A percentile compares a stretch with the other conserved stretches of the same genome.
phyloP scores from a whole-genome alignment of 1,284 basidiomycete genomes.

The Malassezia caprae region DNA sequence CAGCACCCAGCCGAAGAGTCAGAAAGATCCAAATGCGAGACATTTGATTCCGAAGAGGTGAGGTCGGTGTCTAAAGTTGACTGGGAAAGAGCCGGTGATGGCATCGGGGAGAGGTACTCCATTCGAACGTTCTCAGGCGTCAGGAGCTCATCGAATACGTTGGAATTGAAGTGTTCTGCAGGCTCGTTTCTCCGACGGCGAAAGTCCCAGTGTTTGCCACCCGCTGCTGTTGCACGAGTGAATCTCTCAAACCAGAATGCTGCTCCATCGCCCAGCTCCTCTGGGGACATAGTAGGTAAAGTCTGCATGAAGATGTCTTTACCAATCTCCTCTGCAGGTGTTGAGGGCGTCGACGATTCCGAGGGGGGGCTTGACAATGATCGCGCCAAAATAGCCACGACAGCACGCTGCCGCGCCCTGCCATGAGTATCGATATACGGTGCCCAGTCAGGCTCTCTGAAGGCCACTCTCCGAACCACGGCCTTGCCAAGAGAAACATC shows the following conservation, averaged over 20 bases:
- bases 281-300: background rate
- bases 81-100: background rate
- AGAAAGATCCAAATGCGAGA: background rate
- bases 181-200: slow-evolving; percentile 16
- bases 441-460: slow-evolving; percentile 41
- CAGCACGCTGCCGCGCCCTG: slow-evolving; percentile 34
- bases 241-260: slow-evolving; percentile 46
- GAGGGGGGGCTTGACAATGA: background rate
- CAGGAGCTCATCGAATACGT: background rate
- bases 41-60: background rate
- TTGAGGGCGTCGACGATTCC: background rate
- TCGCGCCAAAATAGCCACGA: slow-evolving; percentile 17
- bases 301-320: slow-evolving; percentile 1
- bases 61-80: background rate
- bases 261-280: slow-evolving; percentile 13
- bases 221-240: slow-evolving; percentile 38
- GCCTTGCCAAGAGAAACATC: background rate
- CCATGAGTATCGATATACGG: slow-evolving; percentile 29
- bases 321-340: background rate
- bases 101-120: background rate
- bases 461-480: slow-evolving; percentile 15
- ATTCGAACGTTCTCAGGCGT: background rate
- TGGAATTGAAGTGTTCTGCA: background rate
- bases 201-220: slow-evolving; percentile 44
- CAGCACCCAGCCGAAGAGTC: background rate